Conservation (phyloP, 1,284 basidiomycete species). For the Naganishia sp. region DNA sequence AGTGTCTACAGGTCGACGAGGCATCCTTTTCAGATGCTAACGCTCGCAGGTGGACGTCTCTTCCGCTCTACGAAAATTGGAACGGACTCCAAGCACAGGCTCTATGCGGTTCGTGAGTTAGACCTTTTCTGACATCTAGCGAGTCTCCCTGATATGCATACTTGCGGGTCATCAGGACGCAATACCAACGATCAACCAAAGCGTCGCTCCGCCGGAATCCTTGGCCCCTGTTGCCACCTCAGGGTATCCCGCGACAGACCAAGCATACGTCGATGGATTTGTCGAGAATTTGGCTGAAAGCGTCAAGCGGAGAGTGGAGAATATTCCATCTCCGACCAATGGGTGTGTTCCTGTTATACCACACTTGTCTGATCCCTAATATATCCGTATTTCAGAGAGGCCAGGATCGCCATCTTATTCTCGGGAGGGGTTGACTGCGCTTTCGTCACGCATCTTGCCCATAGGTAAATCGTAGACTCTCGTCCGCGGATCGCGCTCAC, state of each 20-base stretch:
- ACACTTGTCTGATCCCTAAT: background rate
- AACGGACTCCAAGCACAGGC: background rate
- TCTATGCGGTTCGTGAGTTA: conserved; percentile 1
- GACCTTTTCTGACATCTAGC: background rate
- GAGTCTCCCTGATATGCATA: background rate
- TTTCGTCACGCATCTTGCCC: conserved; percentile 74
- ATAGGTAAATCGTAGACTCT: conserved; percentile 59
- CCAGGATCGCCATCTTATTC: conserved; percentile 83
- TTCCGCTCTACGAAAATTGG: background rate
- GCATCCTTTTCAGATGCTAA: background rate
- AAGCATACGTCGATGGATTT: conserved; percentile 40
- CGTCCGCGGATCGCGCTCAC: conserved; percentile 40
- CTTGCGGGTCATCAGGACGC: background rate
- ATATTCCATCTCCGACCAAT: conserved; percentile 49
- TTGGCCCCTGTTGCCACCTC: background rate
- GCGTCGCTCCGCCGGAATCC: background rate
- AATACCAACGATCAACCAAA: conserved; percentile 31
- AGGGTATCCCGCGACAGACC: background rate
- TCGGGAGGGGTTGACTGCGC: conserved; percentile 96
- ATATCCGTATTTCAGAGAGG: conserved; percentile 37
- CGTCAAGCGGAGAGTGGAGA: conserved; percentile 54
- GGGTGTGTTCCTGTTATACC: conserved; percentile 29
- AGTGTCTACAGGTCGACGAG: background rate
- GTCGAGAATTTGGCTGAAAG: conserved; percentile 49
- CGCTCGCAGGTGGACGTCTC: background rate